phyloP scores from a whole-genome alignment of 2,329 filamentous ascomycete genomes.

The Microsporum audouinii region DNA sequence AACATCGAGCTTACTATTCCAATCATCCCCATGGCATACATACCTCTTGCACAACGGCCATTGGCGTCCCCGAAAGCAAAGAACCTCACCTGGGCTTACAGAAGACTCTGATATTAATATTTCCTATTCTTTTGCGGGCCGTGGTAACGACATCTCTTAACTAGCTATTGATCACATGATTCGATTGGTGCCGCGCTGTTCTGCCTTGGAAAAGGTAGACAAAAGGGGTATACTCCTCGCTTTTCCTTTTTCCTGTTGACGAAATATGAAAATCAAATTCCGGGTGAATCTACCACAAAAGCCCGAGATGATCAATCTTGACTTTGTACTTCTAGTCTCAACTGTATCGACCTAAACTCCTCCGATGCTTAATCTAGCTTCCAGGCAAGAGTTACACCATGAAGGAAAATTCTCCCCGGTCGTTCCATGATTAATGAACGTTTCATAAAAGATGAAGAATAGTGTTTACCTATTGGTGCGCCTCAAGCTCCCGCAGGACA shows the following conservation, averaged over 20 bases:
- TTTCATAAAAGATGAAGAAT: not conserved
- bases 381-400: not conserved
- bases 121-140: not conserved
- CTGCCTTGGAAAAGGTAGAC: not conserved
- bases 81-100: not conserved
- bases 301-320: not conserved
- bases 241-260: not conserved
- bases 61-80: not conserved
- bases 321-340: not conserved
- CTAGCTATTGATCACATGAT: not conserved
- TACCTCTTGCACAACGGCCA: too few relatives aligned
- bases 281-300: not conserved
- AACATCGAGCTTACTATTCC: too few relatives aligned
- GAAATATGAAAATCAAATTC: not conserved
- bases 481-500: not conserved
- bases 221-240: not conserved
- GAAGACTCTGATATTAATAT: not conserved
- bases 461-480: not conserved
- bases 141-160: not conserved
- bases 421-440: not conserved
- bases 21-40: too few relatives aligned
- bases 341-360: not conserved
- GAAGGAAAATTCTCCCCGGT: not conserved
- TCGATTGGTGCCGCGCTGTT: not conserved
- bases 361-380: not conserved